These are phyloP conservation scores for Pichia deserticola DNA, from an alignment of 805 yeast genomes.

Conservation along the genomic window DNA sequence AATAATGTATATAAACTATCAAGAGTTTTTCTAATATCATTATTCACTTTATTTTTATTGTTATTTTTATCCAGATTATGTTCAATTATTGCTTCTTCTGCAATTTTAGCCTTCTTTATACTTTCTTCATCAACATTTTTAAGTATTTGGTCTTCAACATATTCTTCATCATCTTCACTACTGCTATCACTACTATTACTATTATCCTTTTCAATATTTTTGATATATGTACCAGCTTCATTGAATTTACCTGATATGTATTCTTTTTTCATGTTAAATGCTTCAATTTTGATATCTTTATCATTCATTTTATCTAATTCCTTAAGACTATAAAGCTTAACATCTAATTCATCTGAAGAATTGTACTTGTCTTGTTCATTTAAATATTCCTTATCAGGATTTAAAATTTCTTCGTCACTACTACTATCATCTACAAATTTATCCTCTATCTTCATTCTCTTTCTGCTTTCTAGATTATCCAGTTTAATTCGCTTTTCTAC, in stretches of 20 bases:
- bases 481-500: not conserved
- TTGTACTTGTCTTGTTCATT: not conserved
- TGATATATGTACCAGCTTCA: conserved; percentile 48
- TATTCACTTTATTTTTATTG: too few species aligned
- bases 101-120: not conserved
- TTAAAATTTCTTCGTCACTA: not conserved
- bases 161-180: not conserved
- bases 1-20: too few species aligned
- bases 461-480: not conserved
- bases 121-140: not conserved
- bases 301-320: not conserved
- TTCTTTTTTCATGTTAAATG: conserved; percentile 55
- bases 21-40: too few species aligned
- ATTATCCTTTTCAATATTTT: conserved; percentile 17
- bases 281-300: conserved; percentile 42
- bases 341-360: not conserved
- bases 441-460: not conserved
- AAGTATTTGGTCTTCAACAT: not conserved
- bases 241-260: conserved; percentile 54
- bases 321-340: not conserved
- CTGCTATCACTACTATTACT: not conserved
- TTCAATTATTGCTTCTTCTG: not conserved
- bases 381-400: not conserved
- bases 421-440: not conserved
- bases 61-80: too few species aligned